Evolutionary conservation across 768 basidiomycete species (phyloP), one percentile per base, ranked within the genome.

Genomic region (Xanthoconium stramineum): DNA sequence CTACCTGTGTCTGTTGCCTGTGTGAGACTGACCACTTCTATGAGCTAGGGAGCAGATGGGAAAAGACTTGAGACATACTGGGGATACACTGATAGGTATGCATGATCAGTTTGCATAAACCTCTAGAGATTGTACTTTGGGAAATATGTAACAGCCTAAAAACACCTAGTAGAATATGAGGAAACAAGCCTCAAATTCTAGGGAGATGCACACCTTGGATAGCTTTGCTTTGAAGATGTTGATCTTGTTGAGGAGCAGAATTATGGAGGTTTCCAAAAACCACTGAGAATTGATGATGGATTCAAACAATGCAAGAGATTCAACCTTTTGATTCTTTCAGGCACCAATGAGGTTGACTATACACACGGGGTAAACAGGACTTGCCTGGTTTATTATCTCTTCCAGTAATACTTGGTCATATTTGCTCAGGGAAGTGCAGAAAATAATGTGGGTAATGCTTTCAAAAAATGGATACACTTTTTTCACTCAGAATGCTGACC

Each of bases 81-180:
- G 3, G 94, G 93, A 71, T 95, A 96, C 19, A 97, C 89, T 55
- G 87, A 91, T 62, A 95, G 72, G 49, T 85, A 71, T 53, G 90
- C 89, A 24, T 88, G 75, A 63, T 95, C 95, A 53, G 89, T 87
- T 71, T 95, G 91, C 80, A 94, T 94, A 64, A 96, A 97, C 65
- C 89, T 77, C 94, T 93, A 97, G 37, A 97, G 76, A 50, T 97
- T 94, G 61, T 95, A 95, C 65, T 94, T 91, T 5, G 91, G 84
- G 70, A 94, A 94, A 68, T 88, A 88, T 42, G 76, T 75, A n/a
- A n/a, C n/a, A n/a, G n/a, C n/a, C n/a, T n/a, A n/a, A n/a, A n/a
- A n/a, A n/a, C n/a, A n/a, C n/a, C n/a, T n/a, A n/a, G n/a, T n/a
- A n/a, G n/a, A n/a, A n/a, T n/a, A n/a, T n/a, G n/a, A n/a, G n/a